Evolutionary conservation across 2,329 filamentous ascomycete genomes (phyloP).

Genomic region (Pseudopyricularia javanii): DNA sequence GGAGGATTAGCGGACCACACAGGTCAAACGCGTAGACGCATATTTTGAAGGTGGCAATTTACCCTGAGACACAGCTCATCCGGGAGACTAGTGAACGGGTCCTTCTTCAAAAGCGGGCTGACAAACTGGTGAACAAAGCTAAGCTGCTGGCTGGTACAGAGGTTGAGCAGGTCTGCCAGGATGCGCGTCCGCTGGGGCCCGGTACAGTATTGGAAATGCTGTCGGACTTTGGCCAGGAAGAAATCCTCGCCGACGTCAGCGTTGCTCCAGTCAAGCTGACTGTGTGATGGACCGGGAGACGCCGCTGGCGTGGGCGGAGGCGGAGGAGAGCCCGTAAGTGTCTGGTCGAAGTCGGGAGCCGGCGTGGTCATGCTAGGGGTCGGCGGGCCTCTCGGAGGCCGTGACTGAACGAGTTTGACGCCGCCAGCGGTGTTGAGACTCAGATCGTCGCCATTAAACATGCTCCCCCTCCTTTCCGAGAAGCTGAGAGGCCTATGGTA

Average conservation of each 20-base stretch:
- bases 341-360: constrained; percentile 49
- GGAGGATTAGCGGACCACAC: not conserved
- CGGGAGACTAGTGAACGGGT: constrained; percentile 84
- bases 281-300: constrained; percentile 49
- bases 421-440: constrained; percentile 33
- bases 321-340: constrained; percentile 47
- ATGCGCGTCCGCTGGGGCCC: constrained; percentile 67
- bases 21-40: not conserved
- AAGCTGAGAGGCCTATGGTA: constrained; percentile 43
- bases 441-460: constrained; percentile 42
- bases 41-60: constrained; percentile 11
- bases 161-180: constrained; percentile 77
- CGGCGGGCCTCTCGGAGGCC: constrained; percentile 43
- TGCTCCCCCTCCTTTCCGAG: constrained; percentile 47
- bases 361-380: constrained; percentile 57
- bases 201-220: constrained; percentile 68
- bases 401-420: constrained; percentile 37
- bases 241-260: constrained; percentile 72
- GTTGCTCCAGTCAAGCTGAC: constrained; percentile 61
- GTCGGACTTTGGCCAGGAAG: constrained; percentile 66
- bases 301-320: constrained; percentile 54
- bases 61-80: constrained; percentile 87
- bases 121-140: constrained; percentile 97
- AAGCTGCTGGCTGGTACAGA: constrained; percentile 89
- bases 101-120: constrained; percentile 85